phyloP scores from a whole-genome alignment of 331 rosid species.

The Spiraea crenata region DNA sequence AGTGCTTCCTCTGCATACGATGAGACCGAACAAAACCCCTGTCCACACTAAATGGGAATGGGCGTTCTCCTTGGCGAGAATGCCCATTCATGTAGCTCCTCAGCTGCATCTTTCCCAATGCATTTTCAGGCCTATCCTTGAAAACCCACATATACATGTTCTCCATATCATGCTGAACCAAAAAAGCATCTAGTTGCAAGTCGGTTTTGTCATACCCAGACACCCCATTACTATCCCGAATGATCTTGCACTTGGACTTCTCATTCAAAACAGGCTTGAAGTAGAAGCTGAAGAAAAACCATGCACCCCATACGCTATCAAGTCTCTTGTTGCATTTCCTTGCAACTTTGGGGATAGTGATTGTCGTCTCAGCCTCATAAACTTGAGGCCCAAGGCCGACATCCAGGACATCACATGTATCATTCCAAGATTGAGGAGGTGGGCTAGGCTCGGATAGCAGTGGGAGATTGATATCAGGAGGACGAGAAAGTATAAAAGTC shows the following conservation, averaged over 20 bases:
- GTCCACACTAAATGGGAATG: constrained; percentile 46
- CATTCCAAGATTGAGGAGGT: constrained; percentile 42
- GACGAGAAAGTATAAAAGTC: constrained; percentile 29
- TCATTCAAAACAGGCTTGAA: constrained; percentile 49
- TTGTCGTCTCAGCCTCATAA: constrained; percentile 35
- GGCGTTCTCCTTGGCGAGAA: constrained; percentile 51
- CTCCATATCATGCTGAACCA: constrained; percentile 56
- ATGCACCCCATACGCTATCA: constrained; percentile 47
- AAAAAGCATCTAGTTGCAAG: constrained; percentile 37
- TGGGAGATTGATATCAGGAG: constrained; percentile 49
- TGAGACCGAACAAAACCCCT: constrained; percentile 50
- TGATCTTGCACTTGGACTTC: constrained; percentile 40
- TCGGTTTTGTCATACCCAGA: constrained; percentile 45
- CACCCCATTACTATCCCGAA: constrained; percentile 34
- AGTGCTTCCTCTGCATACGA: constrained; percentile 52
- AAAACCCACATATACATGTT: constrained; percentile 57
- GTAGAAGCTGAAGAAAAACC: constrained; percentile 51
- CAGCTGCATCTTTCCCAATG: constrained; percentile 49
- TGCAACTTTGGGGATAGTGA: constrained; percentile 34
- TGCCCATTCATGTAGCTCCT: constrained; percentile 52
- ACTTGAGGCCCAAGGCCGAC: constrained; percentile 41
- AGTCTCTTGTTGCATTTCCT: constrained; percentile 44
- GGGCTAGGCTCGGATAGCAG: constrained; percentile 43
- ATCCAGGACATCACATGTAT: constrained; percentile 34
- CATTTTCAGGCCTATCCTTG: constrained; percentile 51